These are phyloP conservation scores for Paxillus rubicundulus DNA, from an alignment of 768 basidiomycete species.

Conservation along the genomic window DNA sequence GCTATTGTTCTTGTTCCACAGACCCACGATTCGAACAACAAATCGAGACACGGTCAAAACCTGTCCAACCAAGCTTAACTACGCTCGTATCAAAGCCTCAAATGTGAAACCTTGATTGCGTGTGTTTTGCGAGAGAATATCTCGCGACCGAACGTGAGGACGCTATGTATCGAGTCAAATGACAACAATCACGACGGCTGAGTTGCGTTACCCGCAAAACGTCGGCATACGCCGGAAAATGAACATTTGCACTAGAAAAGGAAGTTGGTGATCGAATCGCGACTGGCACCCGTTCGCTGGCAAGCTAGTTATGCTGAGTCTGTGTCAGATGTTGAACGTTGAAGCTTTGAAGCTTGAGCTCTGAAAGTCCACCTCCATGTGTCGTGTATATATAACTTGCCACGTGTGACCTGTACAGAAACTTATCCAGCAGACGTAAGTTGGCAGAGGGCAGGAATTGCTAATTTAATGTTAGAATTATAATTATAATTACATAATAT, in stretches of 20 bases:
- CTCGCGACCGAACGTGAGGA: conserved; percentile 5
- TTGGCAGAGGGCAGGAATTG: no score
- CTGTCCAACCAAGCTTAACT: not conserved
- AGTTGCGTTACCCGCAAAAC: conserved; percentile 10
- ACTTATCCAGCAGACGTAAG: no score
- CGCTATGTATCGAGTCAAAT: conserved; percentile 6
- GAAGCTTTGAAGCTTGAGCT: no score
- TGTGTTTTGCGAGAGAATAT: not conserved
- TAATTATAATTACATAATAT: no score
- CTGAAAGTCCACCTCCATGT: no score
- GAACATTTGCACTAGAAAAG: not conserved
- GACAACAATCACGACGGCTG: conserved; percentile 5
- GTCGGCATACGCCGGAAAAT: conserved; percentile 20
- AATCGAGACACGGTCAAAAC: conserved; percentile 19
- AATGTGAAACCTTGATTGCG: not conserved
- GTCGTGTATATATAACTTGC: no score
- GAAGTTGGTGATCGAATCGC: no score
- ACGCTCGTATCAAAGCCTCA: conserved; percentile 2
- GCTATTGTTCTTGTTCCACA: conserved; percentile 18
- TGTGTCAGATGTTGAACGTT: no score
- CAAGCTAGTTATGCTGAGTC: no score
- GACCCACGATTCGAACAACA: conserved; percentile 7
- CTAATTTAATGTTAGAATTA: no score
- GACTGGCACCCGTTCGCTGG: no score
- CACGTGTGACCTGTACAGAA: no score